A percentile compares a stretch with the other conserved stretches of the same genome.
Conservation (phyloP, 139 green algal genomes). For the Ettlia oleoabundans region DNA sequence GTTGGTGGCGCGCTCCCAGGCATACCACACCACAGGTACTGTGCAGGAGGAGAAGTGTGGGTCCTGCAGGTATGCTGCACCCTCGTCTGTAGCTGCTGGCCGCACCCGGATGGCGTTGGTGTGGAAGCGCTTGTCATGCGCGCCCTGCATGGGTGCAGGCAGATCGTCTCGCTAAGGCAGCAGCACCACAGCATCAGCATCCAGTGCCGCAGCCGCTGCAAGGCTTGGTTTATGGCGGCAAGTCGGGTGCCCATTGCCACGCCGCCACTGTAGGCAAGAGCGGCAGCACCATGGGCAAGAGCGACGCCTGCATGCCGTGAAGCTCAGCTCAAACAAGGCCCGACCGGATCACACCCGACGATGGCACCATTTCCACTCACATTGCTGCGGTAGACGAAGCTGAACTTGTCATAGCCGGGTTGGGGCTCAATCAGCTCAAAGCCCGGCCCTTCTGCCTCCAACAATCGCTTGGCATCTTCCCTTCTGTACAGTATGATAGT, state of each 20-base stretch:
- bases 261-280: no score
- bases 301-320: not conserved
- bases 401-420: not conserved
- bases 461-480: not conserved
- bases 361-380: not conserved
- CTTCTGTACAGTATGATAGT: constrained; percentile 7
- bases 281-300: no score
- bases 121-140: not conserved
- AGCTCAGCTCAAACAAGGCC: not conserved
- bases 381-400: not conserved
- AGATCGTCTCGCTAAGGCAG: not conserved
- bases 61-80: not conserved
- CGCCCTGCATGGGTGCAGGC: not conserved
- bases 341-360: not conserved
- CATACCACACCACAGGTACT: not conserved
- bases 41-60: constrained; percentile 20
- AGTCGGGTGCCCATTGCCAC: no score
- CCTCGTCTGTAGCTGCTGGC: not conserved
- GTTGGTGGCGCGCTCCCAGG: not conserved
- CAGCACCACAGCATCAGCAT: no score
- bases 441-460: not conserved
- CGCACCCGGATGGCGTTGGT: not conserved
- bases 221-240: no score
- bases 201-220: no score
- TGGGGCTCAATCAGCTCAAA: not conserved